phyloP scores from a whole-genome alignment of 495 filamentous ascomycete species.

The Penicillium salamii region DNA sequence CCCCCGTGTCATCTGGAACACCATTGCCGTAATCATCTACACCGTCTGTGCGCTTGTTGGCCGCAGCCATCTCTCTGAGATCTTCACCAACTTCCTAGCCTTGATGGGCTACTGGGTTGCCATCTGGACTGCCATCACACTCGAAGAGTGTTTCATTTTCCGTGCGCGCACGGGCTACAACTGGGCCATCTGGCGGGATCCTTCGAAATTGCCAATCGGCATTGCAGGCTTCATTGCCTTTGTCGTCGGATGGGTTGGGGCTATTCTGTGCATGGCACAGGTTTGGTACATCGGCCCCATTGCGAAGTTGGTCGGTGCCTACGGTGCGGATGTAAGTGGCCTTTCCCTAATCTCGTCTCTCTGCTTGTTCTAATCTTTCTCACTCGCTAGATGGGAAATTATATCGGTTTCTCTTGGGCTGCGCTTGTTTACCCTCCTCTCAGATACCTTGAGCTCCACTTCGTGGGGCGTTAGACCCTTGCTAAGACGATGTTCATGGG shows the following conservation, averaged over 20 bases:
- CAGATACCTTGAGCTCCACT: constrained; percentile 45
- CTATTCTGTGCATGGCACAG: constrained; percentile 69
- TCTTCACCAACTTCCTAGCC: constrained; percentile 71
- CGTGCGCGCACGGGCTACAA: constrained; percentile 50
- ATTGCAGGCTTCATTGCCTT: constrained; percentile 61
- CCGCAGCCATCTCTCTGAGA: constrained; percentile 55
- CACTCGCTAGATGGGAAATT: constrained; percentile 45
- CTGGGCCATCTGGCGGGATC: constrained; percentile 61
- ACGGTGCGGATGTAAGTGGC: constrained; percentile 56
- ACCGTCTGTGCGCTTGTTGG: constrained; percentile 64
- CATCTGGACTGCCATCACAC: constrained; percentile 60
- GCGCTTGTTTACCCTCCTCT: constrained; percentile 49
- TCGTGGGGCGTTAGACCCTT: constrained; percentile 38
- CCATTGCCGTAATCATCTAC: constrained; percentile 56
- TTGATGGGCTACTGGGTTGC: constrained; percentile 74
- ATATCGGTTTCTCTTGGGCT: constrained; percentile 49
- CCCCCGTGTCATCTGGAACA: constrained; percentile 64
- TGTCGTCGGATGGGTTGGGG: constrained; percentile 66
- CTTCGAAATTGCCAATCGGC: constrained; percentile 57
- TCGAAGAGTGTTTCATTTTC: constrained; percentile 66
- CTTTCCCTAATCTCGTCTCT: not conserved
- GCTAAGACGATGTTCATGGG: not conserved
- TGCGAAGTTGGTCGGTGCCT: constrained; percentile 52
- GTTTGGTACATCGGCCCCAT: constrained; percentile 66
- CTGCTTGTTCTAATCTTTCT: constrained; percentile 11